Percentiles rank a stretch among this genome's conserved stretches.
phyloP scores from a whole-genome alignment of 2,329 filamentous ascomycete genomes.

The Dactylella cylindrospora region DNA sequence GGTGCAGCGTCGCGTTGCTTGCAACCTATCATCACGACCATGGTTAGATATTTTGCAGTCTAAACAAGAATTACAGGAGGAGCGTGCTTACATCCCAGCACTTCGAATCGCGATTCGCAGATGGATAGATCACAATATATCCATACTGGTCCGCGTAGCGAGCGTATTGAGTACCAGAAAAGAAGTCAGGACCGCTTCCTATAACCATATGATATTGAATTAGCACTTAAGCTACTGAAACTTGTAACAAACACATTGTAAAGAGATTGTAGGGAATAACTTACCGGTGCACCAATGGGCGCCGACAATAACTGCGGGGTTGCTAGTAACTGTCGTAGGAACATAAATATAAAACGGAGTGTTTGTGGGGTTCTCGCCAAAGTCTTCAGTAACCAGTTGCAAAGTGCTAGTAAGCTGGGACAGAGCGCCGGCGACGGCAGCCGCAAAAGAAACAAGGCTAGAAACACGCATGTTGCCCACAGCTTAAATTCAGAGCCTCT shows the following conservation, averaged over 20 bases:
- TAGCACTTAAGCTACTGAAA: not conserved
- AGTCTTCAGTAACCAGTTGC: constrained; percentile 22
- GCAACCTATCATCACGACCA: constrained; percentile 24
- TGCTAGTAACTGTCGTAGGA: constrained; percentile 7
- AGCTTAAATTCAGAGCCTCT: no score
- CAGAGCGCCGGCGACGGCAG: constrained; percentile 10
- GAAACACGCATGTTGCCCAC: constrained; percentile 31
- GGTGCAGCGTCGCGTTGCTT: constrained; percentile 47
- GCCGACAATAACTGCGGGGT: constrained; percentile 25
- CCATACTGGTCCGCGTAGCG: constrained; percentile 29
- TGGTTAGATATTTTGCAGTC: no score
- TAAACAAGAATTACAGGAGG: no score
- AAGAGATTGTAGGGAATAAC: not conserved
- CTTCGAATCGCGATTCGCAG: constrained; percentile 47
- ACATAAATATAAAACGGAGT: constrained; percentile 27
- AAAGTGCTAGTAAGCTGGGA: constrained; percentile 27
- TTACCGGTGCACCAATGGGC: constrained; percentile 34
- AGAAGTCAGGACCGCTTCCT: constrained; percentile 31
- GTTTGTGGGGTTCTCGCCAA: constrained; percentile 33
- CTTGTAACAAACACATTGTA: not conserved
- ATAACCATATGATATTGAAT: no score
- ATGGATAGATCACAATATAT: constrained; percentile 37
- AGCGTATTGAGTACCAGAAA: constrained; percentile 15
- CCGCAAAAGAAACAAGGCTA: constrained; percentile 14
- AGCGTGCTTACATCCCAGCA: constrained; percentile 48